Evolutionary conservation across 2,329 filamentous ascomycete genomes (phyloP).

Genomic region (Plenodomus biglobosus): DNA sequence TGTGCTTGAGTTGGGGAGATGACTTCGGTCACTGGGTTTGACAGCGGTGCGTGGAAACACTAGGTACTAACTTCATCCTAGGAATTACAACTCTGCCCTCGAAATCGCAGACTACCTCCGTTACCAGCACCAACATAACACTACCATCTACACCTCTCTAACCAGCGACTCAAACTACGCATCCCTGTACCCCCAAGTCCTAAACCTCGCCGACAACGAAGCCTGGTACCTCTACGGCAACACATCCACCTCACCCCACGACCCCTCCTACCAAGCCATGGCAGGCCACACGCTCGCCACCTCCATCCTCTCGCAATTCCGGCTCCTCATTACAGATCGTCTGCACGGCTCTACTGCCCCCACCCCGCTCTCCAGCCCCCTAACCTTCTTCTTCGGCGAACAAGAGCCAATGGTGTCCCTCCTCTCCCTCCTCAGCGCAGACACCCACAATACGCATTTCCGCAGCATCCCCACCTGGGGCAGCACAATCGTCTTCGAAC

Average conservation of each 20-base stretch:
- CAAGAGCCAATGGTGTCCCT: slow-evolving; percentile 38
- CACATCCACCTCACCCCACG: slow-evolving; percentile 31
- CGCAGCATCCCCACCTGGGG: slow-evolving; percentile 30
- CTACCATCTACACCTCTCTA: slow-evolving; percentile 42
- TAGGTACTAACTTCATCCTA: too few relatives aligned
- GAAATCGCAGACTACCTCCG: slow-evolving; percentile 59
- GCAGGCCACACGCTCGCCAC: slow-evolving; percentile 36
- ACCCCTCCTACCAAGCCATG: slow-evolving; percentile 28
- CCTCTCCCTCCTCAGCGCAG: slow-evolving; percentile 29
- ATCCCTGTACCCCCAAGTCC: slow-evolving; percentile 30
- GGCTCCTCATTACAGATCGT: slow-evolving; percentile 15
- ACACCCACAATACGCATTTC: slow-evolving; percentile 20
- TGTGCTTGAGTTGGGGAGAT: too few relatives aligned
- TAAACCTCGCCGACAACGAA: slow-evolving; percentile 53
- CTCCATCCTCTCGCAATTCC: slow-evolving; percentile 29
- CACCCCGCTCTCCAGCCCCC: slow-evolving; percentile 41
- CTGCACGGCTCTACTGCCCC: slow-evolving; percentile 8
- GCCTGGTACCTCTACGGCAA: slow-evolving; percentile 50
- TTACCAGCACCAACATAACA: slow-evolving; percentile 58
- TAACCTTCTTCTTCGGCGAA: slow-evolving; percentile 48
- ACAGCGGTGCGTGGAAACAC: too few relatives aligned
- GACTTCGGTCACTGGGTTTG: too few relatives aligned
- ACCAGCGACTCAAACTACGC: slow-evolving; percentile 28
- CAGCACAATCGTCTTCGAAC: slow-evolving; percentile 43
- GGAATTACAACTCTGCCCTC: slow-evolving; percentile 58